Conservation (phyloP, 2,329 filamentous ascomycete genomes). For the Uncinocarpus reesii region DNA sequence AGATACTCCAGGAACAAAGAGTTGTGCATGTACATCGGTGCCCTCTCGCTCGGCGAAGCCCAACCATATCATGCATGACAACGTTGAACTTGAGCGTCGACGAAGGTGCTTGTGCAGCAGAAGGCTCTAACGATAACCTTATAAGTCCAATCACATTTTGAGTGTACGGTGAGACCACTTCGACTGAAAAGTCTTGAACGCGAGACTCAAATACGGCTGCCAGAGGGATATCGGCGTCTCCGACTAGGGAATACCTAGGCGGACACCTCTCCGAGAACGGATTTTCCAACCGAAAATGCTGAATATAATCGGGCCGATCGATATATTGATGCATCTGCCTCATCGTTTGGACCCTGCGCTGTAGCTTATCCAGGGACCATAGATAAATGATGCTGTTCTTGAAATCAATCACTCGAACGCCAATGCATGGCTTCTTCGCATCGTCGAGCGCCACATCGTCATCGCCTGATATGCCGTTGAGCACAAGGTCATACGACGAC, state of each 20-base stretch:
- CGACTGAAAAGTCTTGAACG: conserved; percentile 86
- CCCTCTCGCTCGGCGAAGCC: conserved; percentile 93
- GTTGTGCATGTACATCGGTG: conserved; percentile 86
- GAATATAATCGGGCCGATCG: conserved; percentile 85
- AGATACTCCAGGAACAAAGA: conserved; percentile 87
- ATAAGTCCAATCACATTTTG: conserved; percentile 83
- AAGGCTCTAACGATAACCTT: conserved; percentile 82
- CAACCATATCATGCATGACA: conserved; percentile 90
- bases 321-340: conserved; percentile 95
- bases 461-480: conserved; percentile 80
- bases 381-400: conserved; percentile 74
- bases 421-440: conserved; percentile 79
- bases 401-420: conserved; percentile 83
- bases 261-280: conserved; percentile 86
- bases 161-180: conserved; percentile 86
- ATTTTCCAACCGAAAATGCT: conserved; percentile 85
- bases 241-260: conserved; percentile 83
- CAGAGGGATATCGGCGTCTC: conserved; percentile 84
- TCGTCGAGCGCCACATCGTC: conserved; percentile 74
- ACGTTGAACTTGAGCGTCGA: conserved; percentile 97
- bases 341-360: conserved; percentile 80
- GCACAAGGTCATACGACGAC: conserved; percentile 91
- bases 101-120: conserved; percentile 79
- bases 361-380: conserved; percentile 90
- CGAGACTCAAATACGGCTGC: conserved; percentile 87